Base-by-base conservation (phyloP, 306 rosid species). In the Leucaena leucocephala region DNA sequence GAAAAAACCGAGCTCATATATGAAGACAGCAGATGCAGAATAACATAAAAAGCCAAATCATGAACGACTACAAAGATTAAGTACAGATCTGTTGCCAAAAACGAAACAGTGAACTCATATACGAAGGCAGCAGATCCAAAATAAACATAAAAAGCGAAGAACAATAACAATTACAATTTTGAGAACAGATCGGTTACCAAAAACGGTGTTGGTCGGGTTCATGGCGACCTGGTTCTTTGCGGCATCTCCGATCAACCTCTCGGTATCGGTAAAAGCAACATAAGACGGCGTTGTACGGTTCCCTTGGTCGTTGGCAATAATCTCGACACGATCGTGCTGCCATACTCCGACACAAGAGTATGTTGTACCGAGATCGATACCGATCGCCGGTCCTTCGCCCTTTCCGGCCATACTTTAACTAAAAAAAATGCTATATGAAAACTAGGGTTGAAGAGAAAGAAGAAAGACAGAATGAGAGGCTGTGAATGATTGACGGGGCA, bases 171-270 rank as follows among this genome's bases (percentile, higher is more conserved):
- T 8, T 33, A 8, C 8, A 2, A 17, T 13, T 39, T 14, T 3
- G 3, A 43, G 16, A 3, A 2, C 1, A 5, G 45, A 75, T 40
- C 40, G 50, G 16, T 70, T 91, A 93, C 96, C 97, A 13, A 93
- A 91, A 35, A 91, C 94, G 68, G 97, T 93, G 92, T 89, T 89
- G 61, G 52, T 52, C 0, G 97, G 97, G 83, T 91, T 93, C 96
- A 93, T 91, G 44, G 97, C 97, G 69, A 91, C 97, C 87, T 93
- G 96, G 55, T 93, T 89, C 94, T 93, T 93, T 1, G 96, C 96
- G 0, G 94, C 97, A 54, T 93, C 92, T 0, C 97, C 94, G 57
- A 93, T 90, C 87, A 93, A 76, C 15, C 97, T 82, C 57, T 93
- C 97, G 13, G 82, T 64, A 4, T 93, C 97, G 0, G 97, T 93